A percentile compares a stretch with the other conserved stretches of the same genome.
These are phyloP conservation scores for Venturia aucupariae DNA, from an alignment of 2,329 filamentous ascomycete species.

Conservation along the genomic window DNA sequence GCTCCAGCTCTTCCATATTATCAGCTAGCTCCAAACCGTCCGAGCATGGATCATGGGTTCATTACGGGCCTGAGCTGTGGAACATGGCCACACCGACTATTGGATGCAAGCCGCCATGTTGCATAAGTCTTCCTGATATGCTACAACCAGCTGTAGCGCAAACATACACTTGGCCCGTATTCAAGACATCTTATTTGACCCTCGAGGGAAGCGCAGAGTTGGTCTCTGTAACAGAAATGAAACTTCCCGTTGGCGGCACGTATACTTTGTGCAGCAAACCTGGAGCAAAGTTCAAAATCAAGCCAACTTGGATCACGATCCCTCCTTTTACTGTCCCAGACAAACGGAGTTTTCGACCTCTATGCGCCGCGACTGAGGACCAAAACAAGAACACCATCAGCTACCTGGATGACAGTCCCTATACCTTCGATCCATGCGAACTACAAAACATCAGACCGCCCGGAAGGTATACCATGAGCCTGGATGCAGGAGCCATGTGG, in stretches of 20 bases:
- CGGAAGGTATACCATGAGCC: not conserved
- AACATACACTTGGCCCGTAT: not conserved
- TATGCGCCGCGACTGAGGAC: not conserved
- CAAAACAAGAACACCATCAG: not conserved
- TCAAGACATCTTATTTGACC: not conserved
- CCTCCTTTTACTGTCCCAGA: not conserved
- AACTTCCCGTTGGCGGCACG: not conserved
- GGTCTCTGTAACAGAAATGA: not conserved
- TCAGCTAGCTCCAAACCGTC: not conserved
- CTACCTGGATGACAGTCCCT: not conserved
- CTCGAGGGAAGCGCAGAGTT: not conserved
- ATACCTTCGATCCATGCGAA: not conserved
- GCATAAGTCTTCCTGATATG: not conserved
- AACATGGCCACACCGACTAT: not conserved
- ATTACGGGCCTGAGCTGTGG: not conserved
- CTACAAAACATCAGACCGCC: not conserved
- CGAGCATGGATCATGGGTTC: not conserved
- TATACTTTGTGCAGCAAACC: not conserved
- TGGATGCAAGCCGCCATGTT: not conserved
- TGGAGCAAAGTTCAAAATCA: not conserved
- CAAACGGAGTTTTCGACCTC: not conserved
- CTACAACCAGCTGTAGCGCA: not conserved
- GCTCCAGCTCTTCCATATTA: not conserved
- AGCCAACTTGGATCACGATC: not conserved
- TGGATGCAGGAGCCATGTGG: not conserved